Conservation (phyloP, 2,329 filamentous ascomycete genomes). For the Monilinia polystroma region DNA sequence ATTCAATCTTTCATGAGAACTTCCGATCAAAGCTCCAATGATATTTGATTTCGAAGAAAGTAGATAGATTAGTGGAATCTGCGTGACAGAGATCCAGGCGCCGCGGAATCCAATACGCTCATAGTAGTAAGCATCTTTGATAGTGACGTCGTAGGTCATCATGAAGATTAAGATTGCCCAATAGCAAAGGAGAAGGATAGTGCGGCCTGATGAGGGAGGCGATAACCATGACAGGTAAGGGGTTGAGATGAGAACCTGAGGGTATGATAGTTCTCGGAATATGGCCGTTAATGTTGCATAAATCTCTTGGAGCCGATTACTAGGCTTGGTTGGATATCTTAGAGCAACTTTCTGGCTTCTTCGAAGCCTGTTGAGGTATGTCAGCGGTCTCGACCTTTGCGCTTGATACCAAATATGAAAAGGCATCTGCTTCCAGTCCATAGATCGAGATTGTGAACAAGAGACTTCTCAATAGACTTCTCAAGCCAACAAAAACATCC, state of each 20-base stretch:
- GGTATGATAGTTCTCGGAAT: constrained; percentile 55
- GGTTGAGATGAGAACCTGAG: constrained; percentile 51
- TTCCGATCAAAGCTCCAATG: constrained; percentile 60
- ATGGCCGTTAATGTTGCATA: constrained; percentile 62
- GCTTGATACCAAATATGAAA: background rate
- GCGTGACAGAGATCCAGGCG: constrained; percentile 64
- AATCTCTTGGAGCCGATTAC: constrained; percentile 46
- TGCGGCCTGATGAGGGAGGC: constrained; percentile 57
- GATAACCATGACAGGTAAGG: constrained; percentile 54
- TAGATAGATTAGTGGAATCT: constrained; percentile 63
- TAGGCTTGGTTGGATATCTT: constrained; percentile 53
- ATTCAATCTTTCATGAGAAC: constrained; percentile 67
- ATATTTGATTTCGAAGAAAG: constrained; percentile 59
- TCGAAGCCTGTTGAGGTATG: constrained; percentile 45
- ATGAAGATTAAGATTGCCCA: constrained; percentile 60
- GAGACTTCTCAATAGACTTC: background rate
- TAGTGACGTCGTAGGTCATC: constrained; percentile 51
- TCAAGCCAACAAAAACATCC: background rate
- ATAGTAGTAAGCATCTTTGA: constrained; percentile 56
- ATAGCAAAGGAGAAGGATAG: constrained; percentile 54
- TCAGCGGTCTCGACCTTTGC: background rate
- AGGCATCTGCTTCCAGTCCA: background rate
- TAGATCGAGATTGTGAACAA: background rate
- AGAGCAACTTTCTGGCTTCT: constrained; percentile 42
- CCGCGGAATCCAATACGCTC: constrained; percentile 67